Percentiles rank a stretch among this genome's conserved stretches.
Evolutionary conservation across 192 early-diverging fungal species (phyloP).

Genomic region (Lobulomyces angularis): DNA sequence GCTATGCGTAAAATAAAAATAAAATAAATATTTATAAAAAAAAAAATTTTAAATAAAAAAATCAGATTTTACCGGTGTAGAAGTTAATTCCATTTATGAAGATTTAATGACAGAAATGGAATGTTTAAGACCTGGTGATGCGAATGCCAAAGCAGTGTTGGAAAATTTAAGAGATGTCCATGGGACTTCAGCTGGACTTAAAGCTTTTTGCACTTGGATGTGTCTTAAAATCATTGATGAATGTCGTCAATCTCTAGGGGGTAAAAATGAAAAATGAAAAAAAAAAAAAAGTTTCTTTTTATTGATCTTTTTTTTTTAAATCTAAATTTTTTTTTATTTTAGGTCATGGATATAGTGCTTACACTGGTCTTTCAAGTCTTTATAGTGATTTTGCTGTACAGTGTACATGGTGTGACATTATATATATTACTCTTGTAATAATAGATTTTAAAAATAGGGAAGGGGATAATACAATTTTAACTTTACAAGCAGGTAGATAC

Average conservation of each 20-base stretch:
- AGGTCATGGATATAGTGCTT: constrained; percentile 88
- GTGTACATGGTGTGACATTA: constrained; percentile 50
- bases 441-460: no score
- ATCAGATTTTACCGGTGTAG: constrained; percentile 78
- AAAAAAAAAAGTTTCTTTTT: no score
- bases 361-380: constrained; percentile 68
- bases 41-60: no score
- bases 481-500: constrained; percentile 77
- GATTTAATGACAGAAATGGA: constrained; percentile 65
- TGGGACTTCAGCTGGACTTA: constrained; percentile 79
- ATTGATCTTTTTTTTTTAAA: no score
- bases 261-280: no score
- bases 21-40: no score
- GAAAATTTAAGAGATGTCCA: constrained; percentile 82
- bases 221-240: constrained; percentile 81
- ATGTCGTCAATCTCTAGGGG: constrained; percentile 78
- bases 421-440: no score
- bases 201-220: constrained; percentile 89
- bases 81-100: constrained; percentile 66
- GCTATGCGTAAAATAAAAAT: constrained; percentile 5
- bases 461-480: constrained; percentile 87
- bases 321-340: no score
- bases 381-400: constrained; percentile 84
- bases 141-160: constrained; percentile 48
- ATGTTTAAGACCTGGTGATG: constrained; percentile 45